Base-by-base conservation (phyloP, 1,139 yeast species). In the Zygosaccharomyces pseudobailii region DNA sequence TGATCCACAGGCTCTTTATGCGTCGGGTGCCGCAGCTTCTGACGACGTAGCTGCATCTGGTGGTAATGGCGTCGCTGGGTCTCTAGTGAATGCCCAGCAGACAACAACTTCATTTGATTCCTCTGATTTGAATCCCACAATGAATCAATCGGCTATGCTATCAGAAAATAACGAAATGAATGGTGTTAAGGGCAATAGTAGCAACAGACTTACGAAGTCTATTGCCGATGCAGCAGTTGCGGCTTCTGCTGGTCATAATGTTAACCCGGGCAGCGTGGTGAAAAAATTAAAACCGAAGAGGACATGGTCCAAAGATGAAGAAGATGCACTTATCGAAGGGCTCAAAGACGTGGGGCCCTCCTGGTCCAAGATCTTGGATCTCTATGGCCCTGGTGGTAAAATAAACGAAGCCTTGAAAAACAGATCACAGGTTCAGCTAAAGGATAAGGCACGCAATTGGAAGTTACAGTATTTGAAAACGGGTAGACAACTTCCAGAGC, bases 381-480 rank as follows among this genome's bases (percentile, higher is more conserved):
- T 85, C 23, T 87, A 86, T 64, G 98, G 98, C 0, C 85, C 95
- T 6, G 97, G 97, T 6, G 98, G 98, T 4, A 78, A 84, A 40
- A 76, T 86, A 23, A 82, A 84, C 24, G 97, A 92, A 65, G 81
- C 83, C 1, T 73, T 92, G 56, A 90, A 87, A 65, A 87, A 88
- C 61, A 74, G 97, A 61, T 83, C 85, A 9, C 95, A 89, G 62
- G 89, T 90, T 9, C 97, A 90, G 65, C 74, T 92, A 49, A 92
- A 92, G 64, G 98, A 92, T 64, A 92, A 92, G 63, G 97, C 97
- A 0, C 76, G 97, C 55, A 92, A 92, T 62, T 85, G 96, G 87
- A 92, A 90, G 65, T 78, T 87, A 76, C 84, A 84, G 54, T 88
- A 84, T 63, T 70, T 89, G 50, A 86, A 88, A 61, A 76, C 80